Evolutionary conservation across 2,329 filamentous ascomycete species (phyloP), one percentile per base, ranked within the genome.

Genomic region (Penicillium sclerotigenum): DNA sequence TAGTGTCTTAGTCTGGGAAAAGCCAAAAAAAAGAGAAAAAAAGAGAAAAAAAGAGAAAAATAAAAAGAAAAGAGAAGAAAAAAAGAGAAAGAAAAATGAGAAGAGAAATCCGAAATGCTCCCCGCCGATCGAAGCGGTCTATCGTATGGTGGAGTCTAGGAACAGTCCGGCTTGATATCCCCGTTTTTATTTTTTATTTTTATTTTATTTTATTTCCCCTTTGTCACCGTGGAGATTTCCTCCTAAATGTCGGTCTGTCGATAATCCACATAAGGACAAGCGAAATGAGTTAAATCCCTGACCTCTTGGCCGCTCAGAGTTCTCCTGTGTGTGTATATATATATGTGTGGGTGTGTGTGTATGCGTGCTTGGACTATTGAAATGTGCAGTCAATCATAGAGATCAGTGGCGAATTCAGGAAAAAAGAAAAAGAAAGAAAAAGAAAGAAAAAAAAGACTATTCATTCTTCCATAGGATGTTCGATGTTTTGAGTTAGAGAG

Each of bases 91-190:
- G 9, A 5, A 37, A 37, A 20, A 37, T 2, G 11, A 33, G 20
- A 37, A 28, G 11, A 16, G 18, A 42, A 40, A 36, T 16, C 7
- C 41, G 40, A 56, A 26, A 40, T 50, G 46, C 54, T 57, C 52
- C 60, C 50, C 60, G 57, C 53, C 58, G 62, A 65, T 65, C 61
- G 61, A 64, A 55, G 56, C 57, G 59, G 63, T 60, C 59, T 64
- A 58, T 54, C 42, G 8, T 33, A 20, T 26, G 28, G 54, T 63
- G 63, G 63, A 34, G 57, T 53, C 60, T 63, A 54, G 56, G 54
- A 65, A 64, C 63, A 62, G 63, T 62, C 63, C 63, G 57, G 55
- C 54, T 52, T 59, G 58, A 24, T 50, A 45, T 38, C 58, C 52
- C 54, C 52, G 34, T 29, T 47, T 40, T 48, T 14, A n/a, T 50